Evolutionary conservation across 148 eudicot genomes (phyloP).

Genomic region (Cornus florida): DNA sequence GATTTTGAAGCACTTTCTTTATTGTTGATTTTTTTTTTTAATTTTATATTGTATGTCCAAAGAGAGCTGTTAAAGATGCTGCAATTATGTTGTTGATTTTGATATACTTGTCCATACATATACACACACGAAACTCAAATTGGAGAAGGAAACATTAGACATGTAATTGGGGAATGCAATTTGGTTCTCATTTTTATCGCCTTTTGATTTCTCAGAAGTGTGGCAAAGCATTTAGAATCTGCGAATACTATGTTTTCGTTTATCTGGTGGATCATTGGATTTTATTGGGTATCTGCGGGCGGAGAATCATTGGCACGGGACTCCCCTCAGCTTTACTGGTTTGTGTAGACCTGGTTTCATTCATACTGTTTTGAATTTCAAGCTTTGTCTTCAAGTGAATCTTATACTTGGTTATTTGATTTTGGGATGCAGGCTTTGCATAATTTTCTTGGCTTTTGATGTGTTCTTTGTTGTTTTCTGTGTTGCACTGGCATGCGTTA

Average conservation of each 20-base stretch:
- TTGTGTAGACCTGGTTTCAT: slow-evolving; percentile 14
- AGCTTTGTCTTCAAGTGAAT: background rate
- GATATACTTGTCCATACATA: background rate
- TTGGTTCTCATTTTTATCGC: background rate
- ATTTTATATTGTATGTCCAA: background rate
- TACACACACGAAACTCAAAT: background rate
- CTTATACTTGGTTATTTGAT: background rate
- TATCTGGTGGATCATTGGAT: slow-evolving; percentile 75
- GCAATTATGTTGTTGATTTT: background rate
- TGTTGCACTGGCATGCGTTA: slow-evolving; percentile 66
- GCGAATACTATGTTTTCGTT: slow-evolving; percentile 82
- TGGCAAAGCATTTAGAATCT: slow-evolving; percentile 62
- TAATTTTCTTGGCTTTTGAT: slow-evolving; percentile 66
- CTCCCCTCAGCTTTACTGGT: slow-evolving; percentile 72
- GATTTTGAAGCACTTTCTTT: background rate
- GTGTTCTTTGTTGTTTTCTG: slow-evolving; percentile 72
- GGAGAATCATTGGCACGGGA: slow-evolving; percentile 54
- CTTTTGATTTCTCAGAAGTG: slow-evolving; percentile 33
- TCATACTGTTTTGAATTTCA: background rate
- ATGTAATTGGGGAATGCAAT: background rate
- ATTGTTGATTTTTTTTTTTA: background rate
- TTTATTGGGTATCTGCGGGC: slow-evolving; percentile 66
- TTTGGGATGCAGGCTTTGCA: slow-evolving; percentile 54
- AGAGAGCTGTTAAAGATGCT: background rate
- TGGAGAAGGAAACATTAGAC: background rate